Evolutionary conservation across 2,329 filamentous ascomycete species (phyloP).

Genomic region (Colletotrichum sp.): DNA sequence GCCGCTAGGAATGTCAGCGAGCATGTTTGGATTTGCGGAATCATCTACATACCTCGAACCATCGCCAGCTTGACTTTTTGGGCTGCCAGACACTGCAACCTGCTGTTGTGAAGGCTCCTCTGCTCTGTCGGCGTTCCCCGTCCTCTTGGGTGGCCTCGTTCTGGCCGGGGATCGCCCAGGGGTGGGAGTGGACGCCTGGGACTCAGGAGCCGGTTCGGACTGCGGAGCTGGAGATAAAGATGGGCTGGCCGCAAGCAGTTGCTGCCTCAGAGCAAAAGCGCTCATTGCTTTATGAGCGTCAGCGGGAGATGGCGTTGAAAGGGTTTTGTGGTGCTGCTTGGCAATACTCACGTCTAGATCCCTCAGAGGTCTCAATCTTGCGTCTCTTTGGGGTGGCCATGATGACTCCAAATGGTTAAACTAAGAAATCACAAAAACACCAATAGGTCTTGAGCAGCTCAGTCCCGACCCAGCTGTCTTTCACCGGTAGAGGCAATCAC

Average conservation of each 20-base stretch:
- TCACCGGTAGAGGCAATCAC: neutral
- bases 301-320: neutral
- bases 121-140: neutral
- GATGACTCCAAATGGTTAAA: neutral
- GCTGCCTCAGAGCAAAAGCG: constrained; percentile 49
- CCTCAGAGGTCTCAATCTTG: constrained; percentile 39
- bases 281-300: constrained; percentile 39
- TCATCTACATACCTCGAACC: neutral
- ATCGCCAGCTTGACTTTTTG: neutral
- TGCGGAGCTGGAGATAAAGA: constrained; percentile 13
- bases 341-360: constrained; percentile 35
- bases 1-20: neutral
- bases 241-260: constrained; percentile 27
- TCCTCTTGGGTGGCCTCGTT: neutral
- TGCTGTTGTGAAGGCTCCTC: neutral
- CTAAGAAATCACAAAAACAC: neutral
- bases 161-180: neutral
- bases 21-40: neutral
- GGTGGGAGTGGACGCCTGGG: neutral
- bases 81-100: neutral
- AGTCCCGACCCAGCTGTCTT: neutral
- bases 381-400: constrained; percentile 44
- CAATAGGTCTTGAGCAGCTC: neutral
- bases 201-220: neutral
- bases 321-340: neutral